Evolutionary conservation across 75 land plant genomes (phyloP), one percentile per base, ranked within the genome.

Genomic region (Selaginella moellendorffii): DNA sequence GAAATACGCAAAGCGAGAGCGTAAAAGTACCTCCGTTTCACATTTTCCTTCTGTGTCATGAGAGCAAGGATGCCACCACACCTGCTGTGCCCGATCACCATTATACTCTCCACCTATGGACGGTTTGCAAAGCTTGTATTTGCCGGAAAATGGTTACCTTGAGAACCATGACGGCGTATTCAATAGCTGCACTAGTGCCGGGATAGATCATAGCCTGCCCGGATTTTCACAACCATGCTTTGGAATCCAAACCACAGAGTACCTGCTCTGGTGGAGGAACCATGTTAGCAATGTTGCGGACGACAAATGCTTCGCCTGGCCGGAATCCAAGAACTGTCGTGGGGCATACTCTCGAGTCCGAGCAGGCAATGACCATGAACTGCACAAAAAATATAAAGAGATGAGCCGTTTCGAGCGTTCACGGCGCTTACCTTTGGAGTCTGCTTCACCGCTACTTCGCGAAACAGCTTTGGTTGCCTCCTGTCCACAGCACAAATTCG

Each of bases 221-320:
- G n/a, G n/a, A n/a, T n/a, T n/a, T n/a, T n/a, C n/a, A n/a, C n/a
- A n/a, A n/a, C n/a, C n/a, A n/a, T n/a, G n/a, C n/a, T n/a, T n/a
- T n/a, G n/a, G n/a, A n/a, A n/a, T n/a, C n/a, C n/a, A n/a, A n/a
- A n/a, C n/a, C n/a, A n/a, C n/a, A n/a, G n/a, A 14, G n/a, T 63
- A 63, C 65, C 51, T 63, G 1, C 31, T 63, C 28, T 62, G 67
- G 81, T 0, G 87, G 73, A 1, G 93, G 88, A 31, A 91, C 88
- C 79, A 91, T 64, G 78, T 89, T 91, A 56, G 97, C 95, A 46
- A 91, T n/a, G n/a, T n/a, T n/a, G n/a, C n/a, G n/a, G n/a, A n/a
- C n/a, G n/a, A n/a, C n/a, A n/a, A n/a, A n/a, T n/a, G n/a, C n/a
- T n/a, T n/a, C n/a, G n/a, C n/a, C n/a, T n/a, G n/a, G n/a, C n/a